Conservation (phyloP, 2,329 filamentous ascomycete species). For the Didymellaceae sp. region DNA sequence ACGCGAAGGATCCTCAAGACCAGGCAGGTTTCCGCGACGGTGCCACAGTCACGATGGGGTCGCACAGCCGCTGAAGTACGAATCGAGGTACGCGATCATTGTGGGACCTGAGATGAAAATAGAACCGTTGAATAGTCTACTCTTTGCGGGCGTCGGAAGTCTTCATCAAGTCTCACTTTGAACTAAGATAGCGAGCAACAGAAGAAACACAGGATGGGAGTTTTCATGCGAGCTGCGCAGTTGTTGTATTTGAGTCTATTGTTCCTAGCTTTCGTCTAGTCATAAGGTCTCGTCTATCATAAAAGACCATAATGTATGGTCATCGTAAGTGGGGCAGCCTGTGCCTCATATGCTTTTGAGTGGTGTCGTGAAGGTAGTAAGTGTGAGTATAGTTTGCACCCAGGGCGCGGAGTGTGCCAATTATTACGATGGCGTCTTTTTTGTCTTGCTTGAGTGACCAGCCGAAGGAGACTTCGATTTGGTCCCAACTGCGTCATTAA, state of each 20-base stretch:
- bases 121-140: constrained; percentile 5
- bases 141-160: neutral
- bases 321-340: constrained; percentile 32
- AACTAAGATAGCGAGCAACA: no score
- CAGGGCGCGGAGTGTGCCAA: constrained; percentile 13
- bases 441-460: constrained; percentile 36
- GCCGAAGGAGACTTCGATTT: constrained; percentile 31
- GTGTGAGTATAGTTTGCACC: constrained; percentile 6
- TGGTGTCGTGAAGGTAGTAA: constrained; percentile 12
- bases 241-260: constrained; percentile 27
- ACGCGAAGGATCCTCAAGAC: neutral
- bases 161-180: neutral
- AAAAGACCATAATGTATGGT: constrained; percentile 30
- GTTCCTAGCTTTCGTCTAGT: constrained; percentile 29
- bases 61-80: constrained; percentile 19
- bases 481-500: constrained; percentile 57
- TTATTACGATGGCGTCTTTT: constrained; percentile 39
- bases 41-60: constrained; percentile 14
- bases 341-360: constrained; percentile 30
- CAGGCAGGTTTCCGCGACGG: constrained; percentile 10
- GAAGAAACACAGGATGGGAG: no score
- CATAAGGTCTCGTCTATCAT: constrained; percentile 39
- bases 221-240: constrained; percentile 14
- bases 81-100: constrained; percentile 11
- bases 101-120: constrained; percentile 14